These are phyloP conservation scores for Penicillium sp. DNA, from an alignment of 2,329 filamentous ascomycete species.

Conservation along the genomic window DNA sequence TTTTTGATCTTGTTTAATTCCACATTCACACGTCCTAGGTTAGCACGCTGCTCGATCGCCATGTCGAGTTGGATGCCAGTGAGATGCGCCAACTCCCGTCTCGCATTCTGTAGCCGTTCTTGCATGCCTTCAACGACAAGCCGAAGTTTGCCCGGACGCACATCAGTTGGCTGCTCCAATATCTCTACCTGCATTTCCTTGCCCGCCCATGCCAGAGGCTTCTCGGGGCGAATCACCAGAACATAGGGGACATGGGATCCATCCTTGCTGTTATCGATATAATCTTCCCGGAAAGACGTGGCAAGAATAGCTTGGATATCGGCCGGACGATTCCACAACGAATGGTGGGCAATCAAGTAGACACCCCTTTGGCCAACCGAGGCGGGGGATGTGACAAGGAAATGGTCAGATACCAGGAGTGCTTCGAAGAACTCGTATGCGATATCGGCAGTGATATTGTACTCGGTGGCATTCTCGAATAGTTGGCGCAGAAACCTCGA, in stretches of 20 bases:
- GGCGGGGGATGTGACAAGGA: slow-evolving; percentile 70
- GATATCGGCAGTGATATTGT: slow-evolving; percentile 71
- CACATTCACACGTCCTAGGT: slow-evolving; percentile 84
- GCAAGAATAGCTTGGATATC: slow-evolving; percentile 84
- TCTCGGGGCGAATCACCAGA: slow-evolving; percentile 78
- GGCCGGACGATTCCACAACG: slow-evolving; percentile 68
- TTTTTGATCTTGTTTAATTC: slow-evolving; percentile 92
- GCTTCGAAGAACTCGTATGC: slow-evolving; percentile 77
- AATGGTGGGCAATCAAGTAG: slow-evolving; percentile 80
- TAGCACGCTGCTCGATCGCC: slow-evolving; percentile 86
- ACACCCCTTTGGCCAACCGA: slow-evolving; percentile 70
- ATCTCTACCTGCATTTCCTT: slow-evolving; percentile 68
- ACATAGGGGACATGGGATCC: slow-evolving; percentile 73
- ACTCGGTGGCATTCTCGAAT: slow-evolving; percentile 96
- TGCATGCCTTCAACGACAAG: slow-evolving; percentile 86
- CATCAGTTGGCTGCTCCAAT: slow-evolving; percentile 74
- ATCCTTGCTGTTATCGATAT: slow-evolving; percentile 68
- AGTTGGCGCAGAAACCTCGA: slow-evolving; percentile 84
- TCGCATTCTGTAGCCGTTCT: slow-evolving; percentile 72
- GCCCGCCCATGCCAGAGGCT: slow-evolving; percentile 76
- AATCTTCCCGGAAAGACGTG: slow-evolving; percentile 70
- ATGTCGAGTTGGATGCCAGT: slow-evolving; percentile 83
- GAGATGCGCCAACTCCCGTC: slow-evolving; percentile 71
- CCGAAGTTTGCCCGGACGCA: slow-evolving; percentile 81
- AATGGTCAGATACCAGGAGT: slow-evolving; percentile 77